These are phyloP conservation scores for Tympanopsis confertula DNA, from an alignment of 2,329 filamentous ascomycete species.

Conservation along the genomic window DNA sequence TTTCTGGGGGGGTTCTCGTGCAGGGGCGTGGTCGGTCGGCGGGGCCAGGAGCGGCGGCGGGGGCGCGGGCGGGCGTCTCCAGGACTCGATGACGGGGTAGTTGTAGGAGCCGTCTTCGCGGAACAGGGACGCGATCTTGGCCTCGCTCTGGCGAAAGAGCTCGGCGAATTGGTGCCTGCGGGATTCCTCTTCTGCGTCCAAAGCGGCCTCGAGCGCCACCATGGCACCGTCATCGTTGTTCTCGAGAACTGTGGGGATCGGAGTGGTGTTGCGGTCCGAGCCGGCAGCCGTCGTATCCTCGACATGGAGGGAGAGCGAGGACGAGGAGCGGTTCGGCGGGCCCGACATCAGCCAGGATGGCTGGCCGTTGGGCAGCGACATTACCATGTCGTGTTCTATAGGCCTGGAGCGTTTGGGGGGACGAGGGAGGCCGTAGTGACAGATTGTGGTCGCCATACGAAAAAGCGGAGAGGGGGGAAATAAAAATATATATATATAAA, in stretches of 20 bases:
- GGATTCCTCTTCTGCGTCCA: conserved; percentile 56
- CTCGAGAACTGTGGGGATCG: background rate
- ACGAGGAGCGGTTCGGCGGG: conserved; percentile 38
- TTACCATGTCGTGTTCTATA: conserved; percentile 30
- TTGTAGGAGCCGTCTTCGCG: conserved; percentile 41
- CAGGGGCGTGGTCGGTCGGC: conserved; percentile 45
- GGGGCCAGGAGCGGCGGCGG: conserved; percentile 31
- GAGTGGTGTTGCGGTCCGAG: conserved; percentile 15
- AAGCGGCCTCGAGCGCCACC: conserved; percentile 49
- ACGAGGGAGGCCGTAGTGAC: conserved; percentile 27
- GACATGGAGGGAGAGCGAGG: conserved; percentile 47
- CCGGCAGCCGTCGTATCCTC: conserved; percentile 26
- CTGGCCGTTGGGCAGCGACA: conserved; percentile 59
- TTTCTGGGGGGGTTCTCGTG: conserved; percentile 55
- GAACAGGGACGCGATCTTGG: conserved; percentile 69
- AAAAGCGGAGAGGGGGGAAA: conserved; percentile 28
- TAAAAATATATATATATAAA: conserved; percentile 37
- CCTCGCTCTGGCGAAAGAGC: conserved; percentile 66
- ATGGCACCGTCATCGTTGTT: conserved; percentile 26
- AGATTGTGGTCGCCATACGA: conserved; percentile 48
- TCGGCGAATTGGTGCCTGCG: conserved; percentile 66
- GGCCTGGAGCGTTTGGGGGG: conserved; percentile 34
- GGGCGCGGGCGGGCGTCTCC: conserved; percentile 31
- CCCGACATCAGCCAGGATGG: conserved; percentile 49
- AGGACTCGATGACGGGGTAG: conserved; percentile 37